These are phyloP conservation scores for Beverwykella pulmonaria DNA, from an alignment of 495 filamentous ascomycete species.

Conservation along the genomic window DNA sequence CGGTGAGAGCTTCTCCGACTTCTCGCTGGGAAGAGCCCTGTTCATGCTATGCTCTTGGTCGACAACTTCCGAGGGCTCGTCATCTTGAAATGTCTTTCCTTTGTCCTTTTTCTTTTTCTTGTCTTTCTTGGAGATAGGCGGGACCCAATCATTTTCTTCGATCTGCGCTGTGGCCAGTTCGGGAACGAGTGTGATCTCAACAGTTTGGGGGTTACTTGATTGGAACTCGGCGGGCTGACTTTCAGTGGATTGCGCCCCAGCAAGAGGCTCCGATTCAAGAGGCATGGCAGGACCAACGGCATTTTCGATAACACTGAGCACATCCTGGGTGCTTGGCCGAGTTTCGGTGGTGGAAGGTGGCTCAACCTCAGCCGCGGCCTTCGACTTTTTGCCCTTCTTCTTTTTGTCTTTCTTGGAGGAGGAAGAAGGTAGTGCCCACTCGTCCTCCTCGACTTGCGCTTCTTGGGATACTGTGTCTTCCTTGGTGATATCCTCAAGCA, in stretches of 20 bases:
- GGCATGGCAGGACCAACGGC: neutral
- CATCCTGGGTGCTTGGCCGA: neutral
- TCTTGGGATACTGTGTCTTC: neutral
- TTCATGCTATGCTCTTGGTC: neutral
- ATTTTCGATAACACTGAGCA: too few relatives aligned
- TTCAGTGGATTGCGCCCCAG: neutral
- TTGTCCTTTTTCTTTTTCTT: constrained; percentile 44
- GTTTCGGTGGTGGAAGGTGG: neutral
- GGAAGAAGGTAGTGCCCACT: neutral
- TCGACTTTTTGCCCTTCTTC: constrained; percentile 25
- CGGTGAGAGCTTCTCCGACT: neutral
- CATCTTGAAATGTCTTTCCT: constrained; percentile 16
- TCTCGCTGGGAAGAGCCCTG: neutral
- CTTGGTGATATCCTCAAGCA: neutral
- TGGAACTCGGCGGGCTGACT: neutral
- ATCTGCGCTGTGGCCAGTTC: neutral
- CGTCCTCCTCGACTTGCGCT: neutral
- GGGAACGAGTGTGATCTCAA: neutral
- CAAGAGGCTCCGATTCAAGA: neutral
- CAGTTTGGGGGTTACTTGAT: neutral
- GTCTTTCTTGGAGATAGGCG: constrained; percentile 38
- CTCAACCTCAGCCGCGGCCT: neutral
- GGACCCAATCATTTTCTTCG: constrained; percentile 20
- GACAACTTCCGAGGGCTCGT: neutral
- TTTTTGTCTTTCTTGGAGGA: neutral